Conservation (phyloP, 257 asterid species). For the Gentiana dahurica region DNA sequence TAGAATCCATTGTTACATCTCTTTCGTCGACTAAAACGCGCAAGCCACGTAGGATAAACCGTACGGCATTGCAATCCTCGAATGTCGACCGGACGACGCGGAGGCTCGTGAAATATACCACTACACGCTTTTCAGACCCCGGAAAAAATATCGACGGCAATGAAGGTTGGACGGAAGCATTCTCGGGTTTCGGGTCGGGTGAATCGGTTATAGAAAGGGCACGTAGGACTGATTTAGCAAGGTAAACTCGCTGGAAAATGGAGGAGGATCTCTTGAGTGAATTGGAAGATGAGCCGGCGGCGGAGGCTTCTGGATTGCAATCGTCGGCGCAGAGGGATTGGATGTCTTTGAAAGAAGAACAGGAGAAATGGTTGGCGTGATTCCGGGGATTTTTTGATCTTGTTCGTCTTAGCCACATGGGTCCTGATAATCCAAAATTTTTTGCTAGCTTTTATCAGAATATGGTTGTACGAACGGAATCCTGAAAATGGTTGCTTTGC, state of each 20-base stretch:
- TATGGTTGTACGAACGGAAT: not conserved
- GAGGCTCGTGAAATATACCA: constrained; percentile 73
- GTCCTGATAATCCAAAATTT: constrained; percentile 16
- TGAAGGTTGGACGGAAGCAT: not conserved
- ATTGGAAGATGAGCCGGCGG: not conserved
- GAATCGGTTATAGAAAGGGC: constrained; percentile 19
- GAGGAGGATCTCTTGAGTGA: constrained; percentile 25
- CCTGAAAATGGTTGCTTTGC: not conserved
- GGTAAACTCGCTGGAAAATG: constrained; percentile 67
- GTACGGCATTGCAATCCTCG: constrained; percentile 71
- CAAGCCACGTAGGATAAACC: constrained; percentile 53
- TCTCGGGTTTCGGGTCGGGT: not conserved
- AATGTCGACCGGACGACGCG: constrained; percentile 78
- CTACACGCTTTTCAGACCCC: constrained; percentile 58
- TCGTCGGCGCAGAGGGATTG: constrained; percentile 48
- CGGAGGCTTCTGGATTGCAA: constrained; percentile 8
- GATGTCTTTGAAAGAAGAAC: constrained; percentile 80
- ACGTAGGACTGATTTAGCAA: constrained; percentile 46
- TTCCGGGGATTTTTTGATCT: constrained; percentile 46
- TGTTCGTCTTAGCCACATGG: constrained; percentile 77
- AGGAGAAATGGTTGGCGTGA: constrained; percentile 36
- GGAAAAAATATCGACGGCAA: constrained; percentile 39
- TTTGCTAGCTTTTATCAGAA: not conserved
- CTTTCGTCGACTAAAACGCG: constrained; percentile 80
- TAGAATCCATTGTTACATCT: constrained; percentile 72